phyloP scores from a whole-genome alignment of 208 protist genomes.

The Novymonas esmeraldas region DNA sequence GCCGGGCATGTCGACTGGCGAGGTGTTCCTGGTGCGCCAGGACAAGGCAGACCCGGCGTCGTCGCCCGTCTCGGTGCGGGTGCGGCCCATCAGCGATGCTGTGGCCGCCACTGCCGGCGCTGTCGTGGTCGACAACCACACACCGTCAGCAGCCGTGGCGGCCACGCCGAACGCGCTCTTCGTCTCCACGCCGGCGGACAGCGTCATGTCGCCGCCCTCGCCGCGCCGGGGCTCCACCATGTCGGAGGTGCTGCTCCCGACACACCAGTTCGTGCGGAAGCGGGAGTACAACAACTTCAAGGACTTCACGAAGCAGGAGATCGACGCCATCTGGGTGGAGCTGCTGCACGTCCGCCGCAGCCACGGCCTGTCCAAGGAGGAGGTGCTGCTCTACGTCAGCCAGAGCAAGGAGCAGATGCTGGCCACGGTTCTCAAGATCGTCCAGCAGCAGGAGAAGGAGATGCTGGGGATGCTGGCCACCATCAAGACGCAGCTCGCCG shows the following conservation, averaged over 20 bases:
- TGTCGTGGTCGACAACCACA: too few relatives aligned
- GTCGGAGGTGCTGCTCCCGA: slow-evolving; percentile 49
- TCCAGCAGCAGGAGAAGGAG: slow-evolving; percentile 42
- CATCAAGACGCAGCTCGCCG: slow-evolving; percentile 33
- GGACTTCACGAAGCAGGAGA: slow-evolving; percentile 56
- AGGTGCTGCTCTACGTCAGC: slow-evolving; percentile 44
- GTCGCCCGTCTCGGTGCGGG: slow-evolving; percentile 6
- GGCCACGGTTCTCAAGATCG: slow-evolving; percentile 22
- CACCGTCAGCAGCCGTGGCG: neutral
- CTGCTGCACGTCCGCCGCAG: slow-evolving; percentile 50
- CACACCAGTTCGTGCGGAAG: slow-evolving; percentile 56
- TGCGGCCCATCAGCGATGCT: too few relatives aligned
- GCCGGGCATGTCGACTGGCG: slow-evolving; percentile 16
- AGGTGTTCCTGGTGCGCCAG: slow-evolving; percentile 31
- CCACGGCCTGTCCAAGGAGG: slow-evolving; percentile 51
- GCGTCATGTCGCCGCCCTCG: neutral
- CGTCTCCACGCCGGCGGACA: neutral
- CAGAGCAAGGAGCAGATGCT: slow-evolving; percentile 45
- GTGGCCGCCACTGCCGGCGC: neutral
- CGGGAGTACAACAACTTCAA: slow-evolving; percentile 57
- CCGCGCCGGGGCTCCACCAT: slow-evolving; percentile 11
- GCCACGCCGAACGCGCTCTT: neutral
- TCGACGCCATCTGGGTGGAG: slow-evolving; percentile 72
- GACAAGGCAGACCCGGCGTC: neutral
- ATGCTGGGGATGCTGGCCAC: slow-evolving; percentile 24